Evolutionary conservation across 306 rosid genomes (phyloP).

Genomic region (Myrica gale): DNA sequence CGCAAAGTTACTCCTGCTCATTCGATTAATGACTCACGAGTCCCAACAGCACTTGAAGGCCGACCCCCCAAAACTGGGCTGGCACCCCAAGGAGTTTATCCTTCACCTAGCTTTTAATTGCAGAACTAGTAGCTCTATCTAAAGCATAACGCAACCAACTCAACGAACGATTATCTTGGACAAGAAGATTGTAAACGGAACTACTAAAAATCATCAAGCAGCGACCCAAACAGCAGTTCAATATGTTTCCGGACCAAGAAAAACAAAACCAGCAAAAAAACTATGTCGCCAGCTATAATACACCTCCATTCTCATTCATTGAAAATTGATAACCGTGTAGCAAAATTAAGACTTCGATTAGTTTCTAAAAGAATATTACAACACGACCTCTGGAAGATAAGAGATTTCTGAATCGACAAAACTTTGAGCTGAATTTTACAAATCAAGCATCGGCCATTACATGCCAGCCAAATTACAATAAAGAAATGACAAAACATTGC

Average conservation of each 20-base stretch:
- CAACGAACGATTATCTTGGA: too few species aligned
- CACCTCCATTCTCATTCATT: not conserved
- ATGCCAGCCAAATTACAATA: conserved; percentile 17
- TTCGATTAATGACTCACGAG: too few species aligned
- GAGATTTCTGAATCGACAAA: conserved; percentile 29
- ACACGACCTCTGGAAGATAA: conserved; percentile 22
- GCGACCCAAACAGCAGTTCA: not conserved
- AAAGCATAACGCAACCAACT: too few species aligned
- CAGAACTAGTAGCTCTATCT: too few species aligned
- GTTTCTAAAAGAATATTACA: conserved; percentile 36
- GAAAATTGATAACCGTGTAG: not conserved
- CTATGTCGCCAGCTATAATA: not conserved
- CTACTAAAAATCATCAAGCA: not conserved
- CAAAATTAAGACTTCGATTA: not conserved
- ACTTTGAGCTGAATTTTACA: conserved; percentile 32
- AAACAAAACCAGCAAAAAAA: not conserved
- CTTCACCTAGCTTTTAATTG: too few species aligned
- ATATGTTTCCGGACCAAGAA: not conserved
- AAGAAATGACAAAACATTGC: conserved; percentile 2
- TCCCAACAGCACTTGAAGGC: too few species aligned
- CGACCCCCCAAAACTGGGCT: too few species aligned
- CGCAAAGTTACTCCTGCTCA: too few species aligned
- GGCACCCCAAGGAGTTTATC: too few species aligned
- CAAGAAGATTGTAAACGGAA: not conserved
- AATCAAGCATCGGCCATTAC: not conserved